A percentile compares a stretch with the other conserved stretches of the same genome.
Conservation (phyloP, 2,329 filamentous ascomycete species). For the Aspergillus neoniger region DNA sequence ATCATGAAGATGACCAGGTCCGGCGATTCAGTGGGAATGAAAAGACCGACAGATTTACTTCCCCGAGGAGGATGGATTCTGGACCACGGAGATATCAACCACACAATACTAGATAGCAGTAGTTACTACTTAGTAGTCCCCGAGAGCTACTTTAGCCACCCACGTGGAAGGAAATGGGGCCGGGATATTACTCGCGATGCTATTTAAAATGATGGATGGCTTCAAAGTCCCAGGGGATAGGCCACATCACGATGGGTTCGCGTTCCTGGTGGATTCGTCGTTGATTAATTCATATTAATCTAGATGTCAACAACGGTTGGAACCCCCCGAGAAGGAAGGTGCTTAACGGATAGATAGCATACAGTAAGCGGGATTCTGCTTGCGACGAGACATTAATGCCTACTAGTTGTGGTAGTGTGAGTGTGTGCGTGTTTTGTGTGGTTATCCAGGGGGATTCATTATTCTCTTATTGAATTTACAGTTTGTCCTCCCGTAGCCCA, state of each 20-base stretch:
- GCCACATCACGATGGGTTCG: neutral
- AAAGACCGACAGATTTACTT: neutral
- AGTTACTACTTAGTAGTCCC: constrained; percentile 3
- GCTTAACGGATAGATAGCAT: neutral
- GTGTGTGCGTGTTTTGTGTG: neutral
- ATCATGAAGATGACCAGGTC: neutral
- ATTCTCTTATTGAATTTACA: neutral
- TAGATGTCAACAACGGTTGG: neutral
- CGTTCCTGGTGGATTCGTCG: neutral
- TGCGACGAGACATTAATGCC: neutral
- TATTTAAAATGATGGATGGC: neutral
- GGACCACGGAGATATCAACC: constrained; percentile 2
- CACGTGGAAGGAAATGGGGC: constrained; percentile 18
- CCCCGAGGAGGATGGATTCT: neutral
- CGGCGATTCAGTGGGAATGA: neutral
- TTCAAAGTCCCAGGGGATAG: neutral
- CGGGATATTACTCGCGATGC: constrained; percentile 4
- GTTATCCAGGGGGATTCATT: neutral
- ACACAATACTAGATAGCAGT: no score
- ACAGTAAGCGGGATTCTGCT: neutral
- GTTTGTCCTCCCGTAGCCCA: neutral
- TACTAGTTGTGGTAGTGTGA: neutral
- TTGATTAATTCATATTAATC: constrained; percentile 3
- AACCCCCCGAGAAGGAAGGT: neutral
- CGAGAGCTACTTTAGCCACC: constrained; percentile 2